These are phyloP conservation scores for Casaregolazyma lundiana DNA, from an alignment of 1,139 yeast genomes.

Conservation along the genomic window DNA sequence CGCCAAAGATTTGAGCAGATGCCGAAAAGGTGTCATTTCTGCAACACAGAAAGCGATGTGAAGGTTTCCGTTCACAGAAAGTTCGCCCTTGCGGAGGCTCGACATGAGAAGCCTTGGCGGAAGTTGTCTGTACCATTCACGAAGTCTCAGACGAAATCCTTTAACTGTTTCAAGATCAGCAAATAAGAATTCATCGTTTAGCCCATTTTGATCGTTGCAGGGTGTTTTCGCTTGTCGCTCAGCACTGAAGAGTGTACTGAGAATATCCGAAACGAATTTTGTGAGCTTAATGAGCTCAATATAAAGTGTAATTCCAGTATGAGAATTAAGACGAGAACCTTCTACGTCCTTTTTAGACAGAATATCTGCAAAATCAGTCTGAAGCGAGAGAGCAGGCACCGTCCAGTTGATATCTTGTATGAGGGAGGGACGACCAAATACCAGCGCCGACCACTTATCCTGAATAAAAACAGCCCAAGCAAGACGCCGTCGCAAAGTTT, in stretches of 20 bases:
- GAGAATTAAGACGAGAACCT: constrained; percentile 69
- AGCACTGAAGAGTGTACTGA: constrained; percentile 63
- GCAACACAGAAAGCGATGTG: constrained; percentile 78
- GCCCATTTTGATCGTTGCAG: constrained; percentile 2
- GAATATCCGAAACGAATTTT: constrained; percentile 63
- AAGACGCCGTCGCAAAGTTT: constrained; percentile 22
- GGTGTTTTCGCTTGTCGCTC: constrained; percentile 10
- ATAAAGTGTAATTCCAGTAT: constrained; percentile 64
- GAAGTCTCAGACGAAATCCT: constrained; percentile 64
- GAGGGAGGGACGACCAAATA: constrained; percentile 28
- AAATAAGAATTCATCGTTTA: constrained; percentile 21
- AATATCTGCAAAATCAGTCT: constrained; percentile 17
- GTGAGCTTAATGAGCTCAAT: constrained; percentile 61
- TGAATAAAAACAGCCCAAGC: constrained; percentile 31
- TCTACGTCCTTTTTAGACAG: constrained; percentile 47
- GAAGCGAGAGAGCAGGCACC: constrained; percentile 36
- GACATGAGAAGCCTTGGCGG: constrained; percentile 66
- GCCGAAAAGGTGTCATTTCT: constrained; percentile 69
- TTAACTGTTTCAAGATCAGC: constrained; percentile 60
- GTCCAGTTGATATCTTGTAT: constrained; percentile 26
- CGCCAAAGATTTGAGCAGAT: constrained; percentile 18
- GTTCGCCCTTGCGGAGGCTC: constrained; percentile 48
- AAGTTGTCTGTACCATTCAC: constrained; percentile 74
- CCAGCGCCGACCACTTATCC: constrained; percentile 31
- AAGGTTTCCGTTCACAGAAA: constrained; percentile 64